Base-by-base conservation (phyloP, 2,329 filamentous ascomycete genomes). In the Boeremia lycopersici region DNA sequence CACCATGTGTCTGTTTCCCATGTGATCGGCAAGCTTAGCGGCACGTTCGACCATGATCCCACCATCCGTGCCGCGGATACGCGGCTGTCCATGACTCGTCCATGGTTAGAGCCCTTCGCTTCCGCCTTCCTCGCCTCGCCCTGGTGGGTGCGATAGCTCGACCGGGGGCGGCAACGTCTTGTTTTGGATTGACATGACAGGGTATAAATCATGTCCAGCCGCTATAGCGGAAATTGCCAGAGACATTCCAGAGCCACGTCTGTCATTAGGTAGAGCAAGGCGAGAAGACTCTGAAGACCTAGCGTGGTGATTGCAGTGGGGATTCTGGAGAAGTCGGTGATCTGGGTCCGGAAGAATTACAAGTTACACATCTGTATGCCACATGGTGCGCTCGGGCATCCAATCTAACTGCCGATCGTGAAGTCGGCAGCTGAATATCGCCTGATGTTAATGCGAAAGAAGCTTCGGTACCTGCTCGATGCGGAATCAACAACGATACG, bases 261-360 rank as follows among this genome's bases (percentile, higher is more conserved):
- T 28, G 26, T 26, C 33, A 19, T 36, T 35, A 46, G 19, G 19
- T 3, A 23, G 19, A 23, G 5, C 19, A 23, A 23, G 35, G 35
- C 30, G 29, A 42, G 26, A n/a, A 28, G 35, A 46, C 25, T 36
- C 34, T 26, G 13, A n/a, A 42, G n/a, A 35, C n/a, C 15, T 23
- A 23, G 19, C 11, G 15, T 34, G 4, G 28, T 38, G 10, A 39
- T 25, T 17, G 33, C 15, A 10, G 8, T 42, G 26, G 38, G 5
- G 19, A 23, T 23, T 2, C 19, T 31, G 38, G 43, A 33, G 15
- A 38, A 30, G 23, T 19, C 6, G 12, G 6, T 7, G 39, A 35
- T 48, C 44, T 53, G 39, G 51, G 13, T n/a, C 45, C 45, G 51
- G 51, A 48, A 54, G 40, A 54, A 54, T 41, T 48, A 43, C 33